These are phyloP conservation scores for Alternaria triticina DNA, from an alignment of 2,329 filamentous ascomycete genomes.

Conservation along the genomic window DNA sequence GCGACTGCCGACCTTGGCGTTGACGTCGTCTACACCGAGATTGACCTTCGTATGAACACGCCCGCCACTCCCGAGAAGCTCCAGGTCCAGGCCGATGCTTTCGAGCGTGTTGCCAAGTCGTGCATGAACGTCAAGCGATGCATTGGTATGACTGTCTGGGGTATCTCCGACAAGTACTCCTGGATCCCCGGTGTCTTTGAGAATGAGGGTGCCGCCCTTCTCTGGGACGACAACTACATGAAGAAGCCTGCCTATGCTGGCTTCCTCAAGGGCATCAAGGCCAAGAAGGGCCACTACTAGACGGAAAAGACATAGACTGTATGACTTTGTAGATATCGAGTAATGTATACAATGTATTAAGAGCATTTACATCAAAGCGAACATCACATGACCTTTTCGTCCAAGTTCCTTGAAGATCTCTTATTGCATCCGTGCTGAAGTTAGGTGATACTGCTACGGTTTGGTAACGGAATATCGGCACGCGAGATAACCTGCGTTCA, in stretches of 20 bases:
- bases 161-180: conserved; percentile 50
- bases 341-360: neutral
- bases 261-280: conserved; percentile 34
- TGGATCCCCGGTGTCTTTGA: conserved; percentile 50
- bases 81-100: conserved; percentile 58
- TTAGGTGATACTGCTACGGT: neutral
- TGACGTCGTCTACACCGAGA: conserved; percentile 67
- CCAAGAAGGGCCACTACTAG: conserved; percentile 13
- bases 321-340: neutral
- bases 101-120: conserved; percentile 47
- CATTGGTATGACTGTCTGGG: conserved; percentile 57
- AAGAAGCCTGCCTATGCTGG: conserved; percentile 48
- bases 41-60: conserved; percentile 62
- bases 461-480: neutral
- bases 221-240: conserved; percentile 41
- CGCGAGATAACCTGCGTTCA: neutral
- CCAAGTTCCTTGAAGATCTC: neutral
- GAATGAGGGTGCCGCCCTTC: conserved; percentile 45
- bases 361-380: neutral
- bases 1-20: conserved; percentile 61
- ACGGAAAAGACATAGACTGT: neutral
- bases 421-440: neutral
- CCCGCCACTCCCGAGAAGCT: conserved; percentile 54
- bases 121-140: conserved; percentile 48
- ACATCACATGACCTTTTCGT: neutral